These are phyloP conservation scores for Bassia scoparia DNA, from an alignment of 148 eudicot genomes.

Conservation along the genomic window DNA sequence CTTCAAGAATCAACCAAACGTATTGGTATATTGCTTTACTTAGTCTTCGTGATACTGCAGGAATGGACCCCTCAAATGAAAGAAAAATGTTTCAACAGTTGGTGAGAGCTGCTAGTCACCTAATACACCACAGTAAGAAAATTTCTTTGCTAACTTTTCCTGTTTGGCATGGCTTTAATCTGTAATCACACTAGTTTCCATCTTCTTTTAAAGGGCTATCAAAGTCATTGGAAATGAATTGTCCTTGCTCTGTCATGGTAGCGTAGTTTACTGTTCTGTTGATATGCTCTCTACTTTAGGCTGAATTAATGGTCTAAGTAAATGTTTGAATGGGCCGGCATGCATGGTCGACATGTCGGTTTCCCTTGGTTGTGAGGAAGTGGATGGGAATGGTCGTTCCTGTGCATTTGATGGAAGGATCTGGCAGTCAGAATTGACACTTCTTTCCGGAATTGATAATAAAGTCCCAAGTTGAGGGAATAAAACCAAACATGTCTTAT, in stretches of 20 bases:
- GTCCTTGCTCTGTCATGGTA: neutral
- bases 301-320: neutral
- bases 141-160: neutral
- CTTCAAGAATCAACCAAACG: neutral
- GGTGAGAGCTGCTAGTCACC: slow-evolving; percentile 94
- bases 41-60: slow-evolving; percentile 33
- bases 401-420: neutral
- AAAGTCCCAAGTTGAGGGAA: too few species aligned
- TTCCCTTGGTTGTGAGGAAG: neutral
- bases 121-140: slow-evolving; percentile 92
- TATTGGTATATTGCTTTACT: neutral
- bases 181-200: neutral
- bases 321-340: neutral
- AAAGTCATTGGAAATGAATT: neutral
- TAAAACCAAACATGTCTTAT: too few species aligned
- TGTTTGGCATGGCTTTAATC: slow-evolving; percentile 7
- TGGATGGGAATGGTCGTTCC: neutral
- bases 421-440: neutral
- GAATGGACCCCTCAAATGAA: slow-evolving; percentile 97
- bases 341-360: neutral
- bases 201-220: neutral
- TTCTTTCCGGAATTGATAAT: neutral
- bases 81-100: slow-evolving; percentile 98
- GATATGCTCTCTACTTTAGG: neutral
- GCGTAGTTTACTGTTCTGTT: neutral